These are phyloP conservation scores for Colletotrichum lupini DNA, from an alignment of 2,329 filamentous ascomycete species.

Conservation along the genomic window DNA sequence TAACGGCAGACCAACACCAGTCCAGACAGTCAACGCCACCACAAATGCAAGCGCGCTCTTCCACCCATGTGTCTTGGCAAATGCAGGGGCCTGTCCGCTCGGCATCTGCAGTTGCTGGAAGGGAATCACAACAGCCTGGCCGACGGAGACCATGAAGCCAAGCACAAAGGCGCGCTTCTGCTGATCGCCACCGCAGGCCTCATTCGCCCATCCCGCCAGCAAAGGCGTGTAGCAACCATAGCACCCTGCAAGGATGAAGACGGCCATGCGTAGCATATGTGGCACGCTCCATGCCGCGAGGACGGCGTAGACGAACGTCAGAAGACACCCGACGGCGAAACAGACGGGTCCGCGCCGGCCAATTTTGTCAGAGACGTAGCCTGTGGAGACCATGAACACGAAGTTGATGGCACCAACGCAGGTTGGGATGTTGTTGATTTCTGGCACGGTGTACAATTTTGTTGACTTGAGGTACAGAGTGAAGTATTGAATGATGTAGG, in stretches of 20 bases:
- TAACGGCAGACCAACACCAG: conserved; percentile 43
- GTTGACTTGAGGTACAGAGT: conserved; percentile 52
- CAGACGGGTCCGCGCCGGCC: conserved; percentile 49
- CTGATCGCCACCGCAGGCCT: conserved; percentile 53
- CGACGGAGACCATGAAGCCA: conserved; percentile 51
- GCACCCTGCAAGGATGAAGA: conserved; percentile 51
- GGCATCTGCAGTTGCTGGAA: conserved; percentile 52
- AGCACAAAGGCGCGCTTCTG: conserved; percentile 55
- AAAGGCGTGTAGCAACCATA: conserved; percentile 56
- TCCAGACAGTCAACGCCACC: conserved; percentile 48
- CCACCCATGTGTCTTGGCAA: conserved; percentile 50
- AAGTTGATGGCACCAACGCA: conserved; percentile 55
- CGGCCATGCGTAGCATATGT: conserved; percentile 49
- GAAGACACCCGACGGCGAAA: conserved; percentile 46
- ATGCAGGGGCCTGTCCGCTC: conserved; percentile 48
- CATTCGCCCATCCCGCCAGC: conserved; percentile 53
- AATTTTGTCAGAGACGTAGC: conserved; percentile 49
- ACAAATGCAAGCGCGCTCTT: conserved; percentile 46
- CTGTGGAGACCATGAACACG: conserved; percentile 51
- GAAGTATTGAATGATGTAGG: conserved; percentile 54
- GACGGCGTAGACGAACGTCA: conserved; percentile 50
- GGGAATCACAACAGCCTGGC: conserved; percentile 49
- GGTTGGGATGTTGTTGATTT: conserved; percentile 59
- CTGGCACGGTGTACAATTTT: conserved; percentile 46
- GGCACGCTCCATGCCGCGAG: conserved; percentile 51